Base-by-base conservation (phyloP, 2,329 filamentous ascomycete genomes). In the Colletotrichum eremochloae region DNA sequence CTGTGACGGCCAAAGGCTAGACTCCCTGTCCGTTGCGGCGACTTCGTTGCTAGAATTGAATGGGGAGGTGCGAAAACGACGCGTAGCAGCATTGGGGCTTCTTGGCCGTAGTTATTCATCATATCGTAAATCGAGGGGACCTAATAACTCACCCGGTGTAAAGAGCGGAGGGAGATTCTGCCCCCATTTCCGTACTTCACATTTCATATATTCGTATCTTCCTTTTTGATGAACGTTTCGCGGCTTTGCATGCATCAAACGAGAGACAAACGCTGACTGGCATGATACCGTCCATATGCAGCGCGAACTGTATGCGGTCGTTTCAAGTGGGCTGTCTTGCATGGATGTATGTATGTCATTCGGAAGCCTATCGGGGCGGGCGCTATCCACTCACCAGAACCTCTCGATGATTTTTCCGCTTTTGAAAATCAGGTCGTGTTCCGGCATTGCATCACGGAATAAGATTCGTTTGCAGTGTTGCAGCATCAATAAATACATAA, bases 161-260 rank as follows among this genome's bases (percentile, higher is more conserved):
- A 3, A 48, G 20, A 9, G 20, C 8, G 5, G 31, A 12, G 8
- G 14, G 31, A 40, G 36, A 38, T 40, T 52, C 31, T n/a, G 33
- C 24, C 40, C 38, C 29, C 42, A 36, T 5, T 29, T 65, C 2
- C 38, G 36, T 12, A 52, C 20, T 50, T 18, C 44, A 58, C 48
- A 42, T 40, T 60, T 38, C 24, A 24, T 24, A 52, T 60, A 53
- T 46, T 63, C n/a, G 52, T 63, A 44, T 52, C 38, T 31, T 9
- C 42, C 50, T 11, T 12, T 4, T 29, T 31, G 36, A 18, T 2
- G 24, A 9, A 63, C 9, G 42, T 2, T 1, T 24, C 36, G 5
- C 5, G 29, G 61, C 15, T 53, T 9, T 31, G 36, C n/a, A 20
- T 31, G 6, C 15, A 57, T 18, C 18, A 52, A 5, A 52, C 40